A percentile compares a stretch with the other conserved stretches of the same genome.
phyloP scores from a whole-genome alignment of 306 rosid species.

The Betula pendula region DNA sequence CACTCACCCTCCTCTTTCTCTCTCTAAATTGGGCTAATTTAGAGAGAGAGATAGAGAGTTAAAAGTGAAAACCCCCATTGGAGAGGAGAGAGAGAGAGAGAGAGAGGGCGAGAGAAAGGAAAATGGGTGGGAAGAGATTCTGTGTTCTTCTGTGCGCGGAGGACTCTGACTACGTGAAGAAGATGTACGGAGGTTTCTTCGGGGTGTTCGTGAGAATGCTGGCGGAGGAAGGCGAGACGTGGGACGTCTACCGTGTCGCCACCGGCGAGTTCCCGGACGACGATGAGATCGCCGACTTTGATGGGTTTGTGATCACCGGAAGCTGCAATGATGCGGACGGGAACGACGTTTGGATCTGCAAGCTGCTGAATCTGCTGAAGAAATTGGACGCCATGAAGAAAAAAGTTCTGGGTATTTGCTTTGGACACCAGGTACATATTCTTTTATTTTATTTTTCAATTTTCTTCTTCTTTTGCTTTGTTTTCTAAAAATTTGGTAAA shows the following conservation, averaged over 20 bases:
- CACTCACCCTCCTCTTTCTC: too few species aligned
- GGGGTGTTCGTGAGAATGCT: slow-evolving; percentile 70
- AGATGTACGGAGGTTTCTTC: slow-evolving; percentile 71
- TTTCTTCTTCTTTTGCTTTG: background rate
- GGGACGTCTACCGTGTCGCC: slow-evolving; percentile 67
- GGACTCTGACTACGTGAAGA: slow-evolving; percentile 76
- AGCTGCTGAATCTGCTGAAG: slow-evolving; percentile 47
- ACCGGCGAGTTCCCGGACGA: slow-evolving; percentile 58
- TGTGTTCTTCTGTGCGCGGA: slow-evolving; percentile 79
- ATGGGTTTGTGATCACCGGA: slow-evolving; percentile 81
- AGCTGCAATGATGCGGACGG: slow-evolving; percentile 87
- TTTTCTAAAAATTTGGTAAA: background rate
- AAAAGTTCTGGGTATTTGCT: slow-evolving; percentile 82
- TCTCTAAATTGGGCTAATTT: slow-evolving; percentile 4
- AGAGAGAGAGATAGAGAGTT: slow-evolving; percentile 32
- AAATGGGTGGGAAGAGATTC: slow-evolving; percentile 42
- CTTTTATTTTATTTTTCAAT: background rate
- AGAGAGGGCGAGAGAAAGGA: background rate
- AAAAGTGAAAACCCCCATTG: background rate
- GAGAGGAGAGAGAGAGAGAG: slow-evolving; percentile 1
- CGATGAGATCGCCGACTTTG: slow-evolving; percentile 35
- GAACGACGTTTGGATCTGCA: slow-evolving; percentile 71
- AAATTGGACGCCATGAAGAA: slow-evolving; percentile 56
- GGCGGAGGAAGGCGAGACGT: slow-evolving; percentile 71
- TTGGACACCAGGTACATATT: slow-evolving; percentile 80